Base-by-base conservation (phyloP, 2,329 filamentous ascomycete species). In the Monosporascus cannonballus region DNA sequence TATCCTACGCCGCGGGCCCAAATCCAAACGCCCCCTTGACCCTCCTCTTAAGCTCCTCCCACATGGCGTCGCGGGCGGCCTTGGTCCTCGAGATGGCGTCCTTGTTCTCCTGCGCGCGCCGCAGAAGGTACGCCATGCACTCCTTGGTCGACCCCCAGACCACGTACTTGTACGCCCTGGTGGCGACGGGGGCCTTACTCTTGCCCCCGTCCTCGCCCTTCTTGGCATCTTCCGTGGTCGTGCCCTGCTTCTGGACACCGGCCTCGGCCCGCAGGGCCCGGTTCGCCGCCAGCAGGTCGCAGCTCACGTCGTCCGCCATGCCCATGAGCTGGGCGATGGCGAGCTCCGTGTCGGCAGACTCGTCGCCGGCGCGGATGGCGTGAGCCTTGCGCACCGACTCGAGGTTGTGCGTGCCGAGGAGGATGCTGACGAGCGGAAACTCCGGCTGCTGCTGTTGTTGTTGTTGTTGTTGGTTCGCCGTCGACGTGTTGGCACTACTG, bases 291-390 rank as follows among this genome's bases (percentile, higher is more conserved):
- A 79, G 65, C 15, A 86, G 71, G 66, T 84, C 81, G 65, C 82
- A 85, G 67, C 86, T 90, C 50, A 97, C 84, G 67, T 96, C 92
- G 61, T 97, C 93, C 1, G 93, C 93, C 93, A 97, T 97, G 41
- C 93, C 92, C 74, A 93, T 88, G 1, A 96, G 80, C 72, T 96
- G 92, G 3, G 88, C 88, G 68, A 90, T 91, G 1, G 76, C 73
- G 2, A 80, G 68, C 44, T 79, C 74, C 2, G 69, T 69, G 22
- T 67, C 66, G 38, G 71, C 66, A 11, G 71, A 69, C 34, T 69
- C 75, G 6, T 71, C 63, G 51, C 68, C 62, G 59, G 76, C 76
- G 53, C 80, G 73, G 25, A 85, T 69, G 14, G 71, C 72, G 24
- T 78, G 77, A 15, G 80, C 80, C 48, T 73, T 75, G 24, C 76